Evolutionary conservation across 2,329 filamentous ascomycete species (phyloP), one percentile per base, ranked within the genome.

Genomic region (Alternaria dauci): DNA sequence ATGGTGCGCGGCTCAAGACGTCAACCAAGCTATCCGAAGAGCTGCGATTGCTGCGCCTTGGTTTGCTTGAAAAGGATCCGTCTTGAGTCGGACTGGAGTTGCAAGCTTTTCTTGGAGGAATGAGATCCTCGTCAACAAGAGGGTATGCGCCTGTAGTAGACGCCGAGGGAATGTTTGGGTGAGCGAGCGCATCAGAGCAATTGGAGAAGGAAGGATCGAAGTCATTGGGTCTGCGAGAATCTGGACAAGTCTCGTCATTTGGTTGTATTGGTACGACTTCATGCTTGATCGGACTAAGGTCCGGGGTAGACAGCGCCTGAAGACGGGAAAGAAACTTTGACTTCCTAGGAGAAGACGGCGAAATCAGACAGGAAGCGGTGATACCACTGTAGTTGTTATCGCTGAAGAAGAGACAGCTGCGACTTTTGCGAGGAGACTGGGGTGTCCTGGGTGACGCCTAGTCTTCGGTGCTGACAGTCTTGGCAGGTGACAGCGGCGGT

Each of bases 401-500:
- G 41, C 65, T 68, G 47, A 71, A 65, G 58, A 71, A 70, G 30
- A 71, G 34, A 59, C 70, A 74, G 59, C 68, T 74, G 50, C 59
- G 69, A 52, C 63, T 63, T 54, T 75, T 76, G 50, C 72, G 69
- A 52, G 73, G 72, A 48, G 76, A 78, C 36, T 52, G 51, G 8
- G 75, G 75, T 41, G 71, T 76, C 46, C 65, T 69, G 20, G 74
- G 73, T 18, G 75, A 75, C 14, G 62, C 52, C 71, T 71, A 76
- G 58, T 61, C 73, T 32, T 69, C 70, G 38, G 72, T 78, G 60
- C 74, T 76, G 60, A 70, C 61, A 16, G 71, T 76, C 58, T 77
- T 78, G 34, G 71, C 70, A 28, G 75, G 75, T 46, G 76, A 78
- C n/a, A 76, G 59, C 9, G 74, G 75, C 20, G 75, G 76, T 28